Base-by-base conservation (phyloP, 345 rosid genomes). In the Eucalyptus sideroxylon region DNA sequence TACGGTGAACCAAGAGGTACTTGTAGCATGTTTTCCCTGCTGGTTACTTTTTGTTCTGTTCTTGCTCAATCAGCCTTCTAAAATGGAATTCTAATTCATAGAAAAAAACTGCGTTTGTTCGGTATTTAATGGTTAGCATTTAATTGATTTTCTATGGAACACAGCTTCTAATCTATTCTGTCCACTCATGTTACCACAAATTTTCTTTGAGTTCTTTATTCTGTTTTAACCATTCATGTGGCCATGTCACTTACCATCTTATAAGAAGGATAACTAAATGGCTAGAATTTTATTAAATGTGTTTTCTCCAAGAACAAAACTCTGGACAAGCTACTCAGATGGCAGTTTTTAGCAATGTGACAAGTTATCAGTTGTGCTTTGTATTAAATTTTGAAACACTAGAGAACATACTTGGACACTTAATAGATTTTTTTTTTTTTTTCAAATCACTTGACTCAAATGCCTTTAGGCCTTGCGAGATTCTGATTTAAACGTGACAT, bases 1-100 rank as follows among this genome's bases (percentile, higher is more conserved):
- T 92, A 86, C 93, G 88, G 92, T 92, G 91, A 93, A 91, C 80
- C 94, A 92, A 88, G 98, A 95, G 98, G 99, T 97, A 94, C 65
- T 86, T 77, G 56, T 89, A 87, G 88, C 80, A 86, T 87, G 47
- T 34, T 89, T 77, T 51, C 62, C 86, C 56, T 88, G 87, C 85
- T 37, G 62, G 89, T 37, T 45, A 51, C 86, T 90, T 81, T 65
- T 86, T 59, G 90, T 81, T 86, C 26, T 86, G 60, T 86, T 87
- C 34, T 87, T 88, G 9, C 42, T 40, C 85, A 77, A 77, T 21
- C 85, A 40, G 30, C 30, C 87, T 69, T 89, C 59, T 88, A 44
- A 40, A 40, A 23, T 11, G 27, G 47, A 42, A 77, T 77, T 77
- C 27, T 77, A 40, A 77, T 77, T 77, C 85, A 77, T 77, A 40